Evolutionary conservation across 2,329 filamentous ascomycete species (phyloP), one percentile per base, ranked within the genome.

Genomic region (Fusarium sp.): DNA sequence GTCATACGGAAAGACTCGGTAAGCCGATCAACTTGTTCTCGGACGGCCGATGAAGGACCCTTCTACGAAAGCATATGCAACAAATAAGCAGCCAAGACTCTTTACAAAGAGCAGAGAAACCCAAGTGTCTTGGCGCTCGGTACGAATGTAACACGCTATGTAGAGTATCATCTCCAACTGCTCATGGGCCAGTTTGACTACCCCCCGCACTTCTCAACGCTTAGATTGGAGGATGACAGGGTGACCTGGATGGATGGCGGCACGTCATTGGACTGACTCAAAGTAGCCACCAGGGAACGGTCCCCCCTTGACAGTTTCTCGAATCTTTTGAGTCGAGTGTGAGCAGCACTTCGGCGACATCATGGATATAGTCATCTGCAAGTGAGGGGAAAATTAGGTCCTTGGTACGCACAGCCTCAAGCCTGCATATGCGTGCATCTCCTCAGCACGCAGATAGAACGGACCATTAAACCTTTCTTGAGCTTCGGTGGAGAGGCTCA

Each of bases 81-180:
- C 52, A 56, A 44, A 49, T 68, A 72, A 65, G 63, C 62, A 59
- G 63, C 72, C 62, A 67, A 69, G 74, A 68, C 41, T 52, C 28
- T 41, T 41, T 17, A 62, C 60, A 58, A 74, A 52, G 48, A 45
- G 57, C 56, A 51, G 48, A 56, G 33, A 47, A 14, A 55, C 60
- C 69, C 72, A 75, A 78, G 68, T 59, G 60, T 75, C 74, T 72
- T 76, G 77, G 77, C 75, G 74, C 48, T 69, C 69, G 58, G 72
- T 59, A 49, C 59, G 65, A 47, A 62, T 54, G 47, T 39, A 57
- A 33, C 38, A 15, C 26, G 38, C 24, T 28, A 31, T 31, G 31
- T 33, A 33, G 11, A 33, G 33, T 14, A 28, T 20, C 51, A 56
- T 28, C 36, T 64, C 36, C 28, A 39, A 42, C 31, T 36, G 51